Evolutionary conservation across 306 rosid genomes (phyloP).

Genomic region (Clitoria ternatea): DNA sequence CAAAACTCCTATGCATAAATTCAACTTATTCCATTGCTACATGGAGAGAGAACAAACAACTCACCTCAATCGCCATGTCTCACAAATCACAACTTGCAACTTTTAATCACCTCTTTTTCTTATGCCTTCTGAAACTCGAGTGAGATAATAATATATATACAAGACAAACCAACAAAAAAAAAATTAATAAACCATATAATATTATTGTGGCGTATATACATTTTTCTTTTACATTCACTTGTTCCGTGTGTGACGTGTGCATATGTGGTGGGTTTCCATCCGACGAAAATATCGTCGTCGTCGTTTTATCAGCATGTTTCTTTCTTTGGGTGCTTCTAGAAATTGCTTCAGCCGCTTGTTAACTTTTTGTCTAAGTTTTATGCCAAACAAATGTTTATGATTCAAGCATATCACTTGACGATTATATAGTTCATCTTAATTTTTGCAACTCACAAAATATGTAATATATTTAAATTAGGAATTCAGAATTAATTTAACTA

Average conservation of each 20-base stretch:
- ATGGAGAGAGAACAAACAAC: constrained; percentile 23
- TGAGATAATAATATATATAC: neutral
- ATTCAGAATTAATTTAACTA: neutral
- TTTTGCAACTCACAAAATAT: neutral
- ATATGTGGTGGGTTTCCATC: neutral
- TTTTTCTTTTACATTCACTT: neutral
- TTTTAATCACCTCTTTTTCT: neutral
- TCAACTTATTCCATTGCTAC: neutral
- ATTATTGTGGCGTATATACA: constrained; percentile 12
- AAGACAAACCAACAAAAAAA: neutral
- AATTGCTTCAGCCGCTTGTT: neutral
- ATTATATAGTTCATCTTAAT: neutral
- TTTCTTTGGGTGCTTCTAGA: neutral
- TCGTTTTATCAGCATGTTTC: constrained; percentile 1
- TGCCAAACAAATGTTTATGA: neutral
- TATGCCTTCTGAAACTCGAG: neutral
- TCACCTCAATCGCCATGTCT: constrained; percentile 64
- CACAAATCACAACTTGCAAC: neutral
- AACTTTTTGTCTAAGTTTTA: neutral
- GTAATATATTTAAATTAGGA: neutral
- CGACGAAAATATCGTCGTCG: neutral
- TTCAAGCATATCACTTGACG: neutral
- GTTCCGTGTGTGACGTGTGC: neutral
- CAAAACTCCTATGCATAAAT: neutral
- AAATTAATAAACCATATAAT: neutral